These are phyloP conservation scores for Alternaria tenuissima DNA, from an alignment of 2,329 filamentous ascomycete genomes.

Conservation along the genomic window DNA sequence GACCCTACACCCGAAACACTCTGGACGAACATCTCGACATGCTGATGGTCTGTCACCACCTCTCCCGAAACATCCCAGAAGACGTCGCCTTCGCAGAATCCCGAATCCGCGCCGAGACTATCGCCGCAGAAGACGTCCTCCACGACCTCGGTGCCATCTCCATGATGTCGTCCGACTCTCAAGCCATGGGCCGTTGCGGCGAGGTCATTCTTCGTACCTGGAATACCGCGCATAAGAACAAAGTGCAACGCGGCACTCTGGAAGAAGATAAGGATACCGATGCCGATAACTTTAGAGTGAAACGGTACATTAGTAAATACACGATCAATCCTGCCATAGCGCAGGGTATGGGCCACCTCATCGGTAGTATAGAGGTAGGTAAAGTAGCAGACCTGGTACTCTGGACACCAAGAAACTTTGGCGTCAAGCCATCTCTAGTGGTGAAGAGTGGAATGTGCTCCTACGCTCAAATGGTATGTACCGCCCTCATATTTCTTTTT, in stretches of 20 bases:
- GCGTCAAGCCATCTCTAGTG: constrained; percentile 81
- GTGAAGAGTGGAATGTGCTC: constrained; percentile 89
- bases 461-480: constrained; percentile 79
- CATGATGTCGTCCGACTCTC: constrained; percentile 96
- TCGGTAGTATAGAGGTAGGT: constrained; percentile 87
- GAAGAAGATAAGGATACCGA: constrained; percentile 79
- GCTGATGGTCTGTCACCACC: constrained; percentile 97
- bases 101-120: constrained; percentile 93
- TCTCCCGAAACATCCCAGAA: constrained; percentile 91
- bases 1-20: constrained; percentile 90
- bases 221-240: constrained; percentile 98
- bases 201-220: constrained; percentile 93
- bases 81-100: constrained; percentile 95
- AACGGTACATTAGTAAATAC: constrained; percentile 93
- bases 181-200: constrained; percentile 96
- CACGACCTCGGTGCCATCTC: constrained; percentile 94
- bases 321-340: constrained; percentile 93
- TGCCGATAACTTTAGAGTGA: constrained; percentile 91
- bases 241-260: constrained; percentile 78
- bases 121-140: constrained; percentile 93
- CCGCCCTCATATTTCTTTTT: not conserved
- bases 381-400: constrained; percentile 90
- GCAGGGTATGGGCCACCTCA: constrained; percentile 86
- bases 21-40: constrained; percentile 97
- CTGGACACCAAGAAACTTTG: constrained; percentile 87